Evolutionary conservation across 2,329 filamentous ascomycete species (phyloP), one percentile per base, ranked within the genome.

Genomic region (Bipolaris victoriae): DNA sequence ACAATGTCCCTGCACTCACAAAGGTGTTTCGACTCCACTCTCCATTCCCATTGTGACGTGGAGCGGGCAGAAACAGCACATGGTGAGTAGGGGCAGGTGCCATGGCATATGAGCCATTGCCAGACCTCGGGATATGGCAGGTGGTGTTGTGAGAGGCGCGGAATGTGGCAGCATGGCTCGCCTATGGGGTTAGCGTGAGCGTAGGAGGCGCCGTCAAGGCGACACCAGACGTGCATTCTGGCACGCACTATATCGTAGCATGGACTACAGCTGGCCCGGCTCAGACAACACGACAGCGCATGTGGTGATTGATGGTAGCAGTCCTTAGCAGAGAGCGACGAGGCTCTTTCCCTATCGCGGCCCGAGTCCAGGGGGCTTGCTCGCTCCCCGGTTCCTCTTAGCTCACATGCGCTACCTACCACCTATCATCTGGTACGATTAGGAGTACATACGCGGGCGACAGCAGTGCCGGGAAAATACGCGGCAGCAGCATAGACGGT

Each of bases 1-100:
- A 72, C 0, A 76, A 78, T 2, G 78, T 77, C 13, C 78, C 79
- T 9, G 77, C 78, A 5, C 78, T 78, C 74, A 80, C 78, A 5
- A 79, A 61, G 13, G 80, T 71, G 29, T 72, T 33, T 76, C 75
- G 51, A 80, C 59, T 35, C 69, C 71, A 20, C 70, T 69, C 54
- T 76, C 79, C 7, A 76, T 79, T 9, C 78, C 77, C 68, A 79
- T 78, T 11, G 10, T 31, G 29, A 9, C 26, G 26, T 11, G 16
- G 78, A 77, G 56, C 79, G 71, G 11, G 16, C 11, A 44, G 24
- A 13, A 31, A 16, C 24, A 3, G 15, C n/a, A 24, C 40, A 36
- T 22, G 16, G 9, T 29, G 16, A 22, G 16, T 13, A 29, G 20
- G 11, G 35, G 36, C 16, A 49, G 29, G 55, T 55, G 43, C 35